These are phyloP conservation scores for Fusarium metavorans DNA, from an alignment of 2,329 filamentous ascomycete genomes.

Conservation along the genomic window DNA sequence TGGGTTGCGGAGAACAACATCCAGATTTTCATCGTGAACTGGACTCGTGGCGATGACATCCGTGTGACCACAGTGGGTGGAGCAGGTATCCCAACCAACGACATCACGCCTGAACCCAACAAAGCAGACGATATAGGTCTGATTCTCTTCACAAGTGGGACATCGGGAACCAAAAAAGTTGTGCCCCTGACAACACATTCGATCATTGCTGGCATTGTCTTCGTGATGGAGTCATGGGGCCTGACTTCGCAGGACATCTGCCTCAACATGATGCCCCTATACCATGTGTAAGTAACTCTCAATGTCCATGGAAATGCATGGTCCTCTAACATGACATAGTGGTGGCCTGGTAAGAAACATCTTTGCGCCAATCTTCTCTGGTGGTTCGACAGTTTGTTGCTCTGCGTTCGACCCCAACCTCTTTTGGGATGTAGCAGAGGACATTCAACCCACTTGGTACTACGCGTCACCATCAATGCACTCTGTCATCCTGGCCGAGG, in stretches of 20 bases:
- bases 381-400: conserved; percentile 66
- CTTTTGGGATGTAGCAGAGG: conserved; percentile 67
- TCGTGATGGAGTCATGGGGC: conserved; percentile 66
- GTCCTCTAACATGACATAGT: conserved; percentile 39
- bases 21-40: conserved; percentile 54
- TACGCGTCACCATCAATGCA: conserved; percentile 71
- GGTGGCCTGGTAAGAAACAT: conserved; percentile 67
- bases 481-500: conserved; percentile 63
- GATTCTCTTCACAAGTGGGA: conserved; percentile 69
- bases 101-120: conserved; percentile 50
- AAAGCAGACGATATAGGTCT: conserved; percentile 60
- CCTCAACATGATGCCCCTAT: conserved; percentile 71
- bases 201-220: conserved; percentile 62
- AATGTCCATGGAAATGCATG: background rate
- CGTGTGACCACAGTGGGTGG: conserved; percentile 39
- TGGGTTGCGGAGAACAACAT: conserved; percentile 51
- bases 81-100: conserved; percentile 3
- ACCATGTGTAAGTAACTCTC: conserved; percentile 61
- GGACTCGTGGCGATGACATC: conserved; percentile 53
- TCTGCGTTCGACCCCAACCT: conserved; percentile 65
- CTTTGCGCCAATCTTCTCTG: conserved; percentile 65
- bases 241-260: conserved; percentile 61
- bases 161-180: conserved; percentile 69
- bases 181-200: conserved; percentile 65
- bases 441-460: conserved; percentile 65